Base-by-base conservation (phyloP, 441 rosid species). In the Arabidopsis lyrata region DNA sequence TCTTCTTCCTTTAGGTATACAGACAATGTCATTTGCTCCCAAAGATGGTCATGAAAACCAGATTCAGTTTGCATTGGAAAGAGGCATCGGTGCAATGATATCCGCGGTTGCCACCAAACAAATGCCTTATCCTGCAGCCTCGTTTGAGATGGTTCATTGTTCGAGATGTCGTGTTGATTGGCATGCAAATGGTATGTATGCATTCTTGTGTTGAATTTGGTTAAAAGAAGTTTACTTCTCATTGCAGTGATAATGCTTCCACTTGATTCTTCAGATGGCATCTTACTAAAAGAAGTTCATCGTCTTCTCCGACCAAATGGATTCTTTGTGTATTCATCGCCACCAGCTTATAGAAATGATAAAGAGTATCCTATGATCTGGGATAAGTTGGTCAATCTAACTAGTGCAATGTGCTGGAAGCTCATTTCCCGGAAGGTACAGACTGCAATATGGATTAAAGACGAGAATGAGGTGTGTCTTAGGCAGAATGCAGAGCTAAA, bases 61-160 rank as follows among this genome's bases (percentile, higher is more conserved):
- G 86, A 95, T 92, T 84, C 98, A 95, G 73, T 95, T 95, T 87
- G 96, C 97, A 61, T 85, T 95, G 63, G 99, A 95, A 78, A 84
- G 99, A 74, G 99, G 99, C 54, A 81, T 95, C 29, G 86, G 87
- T 47, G 97, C 97, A 36, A 92, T 95, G 99, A 86, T 92, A 18
- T 84, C 98, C 38, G 95, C 92, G 34, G 49, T 89, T 70, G 88
- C 98, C 73, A 90, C 96, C 45, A 92, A 88, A 78, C 99, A 91
- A 68, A 72, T 91, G 73, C 97, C 97, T 13, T 92, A 87, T 84
- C 99, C 99, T 50, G 54, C 95, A 39, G 85, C 85, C 56, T 92
- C 98, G 8, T 95, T 92, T 82, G 98, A 95, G 75, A 90, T 92
- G 98, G 88, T 95, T 77, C 99, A 95, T 72, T 95, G 99, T 83